These are phyloP conservation scores for Saccharomycopsis sp. DNA, from an alignment of 805 yeast genomes.

Conservation along the genomic window DNA sequence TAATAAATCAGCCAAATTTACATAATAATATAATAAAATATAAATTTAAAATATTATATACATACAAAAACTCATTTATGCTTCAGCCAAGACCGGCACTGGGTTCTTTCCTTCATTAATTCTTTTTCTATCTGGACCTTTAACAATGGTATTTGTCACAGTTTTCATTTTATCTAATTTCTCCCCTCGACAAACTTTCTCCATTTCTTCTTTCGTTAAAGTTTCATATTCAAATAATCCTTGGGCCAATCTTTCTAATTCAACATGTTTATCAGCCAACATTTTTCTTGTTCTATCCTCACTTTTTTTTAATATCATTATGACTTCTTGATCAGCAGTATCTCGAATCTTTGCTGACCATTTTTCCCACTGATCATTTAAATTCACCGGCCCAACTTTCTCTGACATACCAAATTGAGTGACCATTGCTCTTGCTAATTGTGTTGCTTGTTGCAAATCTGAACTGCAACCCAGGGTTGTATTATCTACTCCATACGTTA, in stretches of 20 bases:
- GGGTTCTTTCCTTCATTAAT: slow-evolving; percentile 10
- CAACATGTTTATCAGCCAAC: slow-evolving; percentile 53
- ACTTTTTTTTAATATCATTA: slow-evolving; percentile 63
- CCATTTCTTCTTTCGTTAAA: slow-evolving; percentile 84
- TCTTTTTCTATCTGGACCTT: slow-evolving; percentile 36
- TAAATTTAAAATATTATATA: too few species aligned
- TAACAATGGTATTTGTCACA: slow-evolving; percentile 69
- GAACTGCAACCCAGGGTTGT: slow-evolving; percentile 95
- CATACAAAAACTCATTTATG: too few species aligned
- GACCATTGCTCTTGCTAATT: slow-evolving; percentile 94
- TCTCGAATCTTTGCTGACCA: slow-evolving; percentile 90
- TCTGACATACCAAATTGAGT: slow-evolving; percentile 96
- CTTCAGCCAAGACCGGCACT: not conserved
- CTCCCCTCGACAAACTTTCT: slow-evolving; percentile 77
- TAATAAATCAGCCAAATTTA: too few species aligned
- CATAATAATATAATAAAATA: too few species aligned
- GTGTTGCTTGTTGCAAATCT: slow-evolving; percentile 84
- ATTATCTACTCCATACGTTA: slow-evolving; percentile 82
- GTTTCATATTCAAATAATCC: slow-evolving; percentile 96
- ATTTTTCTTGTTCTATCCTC: slow-evolving; percentile 74
- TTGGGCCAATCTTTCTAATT: slow-evolving; percentile 81
- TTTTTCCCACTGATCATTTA: slow-evolving; percentile 86
- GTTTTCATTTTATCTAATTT: slow-evolving; percentile 59
- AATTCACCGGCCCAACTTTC: slow-evolving; percentile 82
- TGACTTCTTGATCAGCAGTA: slow-evolving; percentile 87